Base-by-base conservation (phyloP, 257 asterid species). In the Ligustrum vulgare region DNA sequence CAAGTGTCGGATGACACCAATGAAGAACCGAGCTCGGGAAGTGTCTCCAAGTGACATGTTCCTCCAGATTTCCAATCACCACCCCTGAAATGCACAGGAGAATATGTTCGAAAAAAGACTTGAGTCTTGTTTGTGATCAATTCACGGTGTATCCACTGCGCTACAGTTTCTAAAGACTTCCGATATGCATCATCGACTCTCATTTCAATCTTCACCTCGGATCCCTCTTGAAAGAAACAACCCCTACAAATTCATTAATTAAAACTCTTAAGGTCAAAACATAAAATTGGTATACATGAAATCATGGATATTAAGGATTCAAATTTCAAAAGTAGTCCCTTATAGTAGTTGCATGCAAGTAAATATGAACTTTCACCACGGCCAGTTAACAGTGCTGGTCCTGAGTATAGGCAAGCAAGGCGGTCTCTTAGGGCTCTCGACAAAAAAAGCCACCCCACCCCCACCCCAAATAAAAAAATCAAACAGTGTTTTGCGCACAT, bases 11-110 rank as follows among this genome's bases (percentile, higher is more conserved):
- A 74, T 10, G 96, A 95, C n/a, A 90, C 94, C 72, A 90, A 41
- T 2, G 97, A 87, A 78, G 91, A 80, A 18, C 96, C 91, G 16
- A 82, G 87, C 75, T 91, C 96, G 0, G 97, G 97, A 37, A 90
- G 91, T 11, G 96, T 89, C 78, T 89, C 97, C 75, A 74, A 22
- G 84, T 93, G 97, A 73, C 98, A 91, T 35, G 79, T 69, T 67
- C 97, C 97, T 35, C 97, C 97, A 0, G 82, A 83, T 76, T 84
- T 89, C 98, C 97, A 91, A 68, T 91, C 93, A 13, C 97, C 98
- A 2, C 97, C 96, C 84, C 98, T 93, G 96, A 92, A 94, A 81
- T 94, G 98, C 4, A 92, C 97, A 0, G 97, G 98, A 74, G 98
- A 91, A 33, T 90, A 94, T 23, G 97, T 88, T n/a, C 98, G 80